phyloP scores from a whole-genome alignment of 805 yeast species.

The Ogataea zsoltii region DNA sequence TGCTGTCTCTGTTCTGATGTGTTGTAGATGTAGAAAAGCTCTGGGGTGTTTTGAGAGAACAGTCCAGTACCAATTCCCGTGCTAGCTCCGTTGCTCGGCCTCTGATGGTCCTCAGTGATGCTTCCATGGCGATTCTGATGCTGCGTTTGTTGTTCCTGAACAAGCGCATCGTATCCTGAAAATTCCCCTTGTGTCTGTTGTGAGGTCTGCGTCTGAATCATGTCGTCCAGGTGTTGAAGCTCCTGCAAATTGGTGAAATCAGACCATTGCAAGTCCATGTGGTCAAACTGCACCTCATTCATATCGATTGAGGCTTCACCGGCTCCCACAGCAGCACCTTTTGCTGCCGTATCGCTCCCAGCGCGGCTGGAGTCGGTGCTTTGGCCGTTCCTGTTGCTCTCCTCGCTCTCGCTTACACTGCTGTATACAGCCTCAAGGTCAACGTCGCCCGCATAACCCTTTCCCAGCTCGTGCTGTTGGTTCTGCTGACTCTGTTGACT shows the following conservation, averaged over 20 bases:
- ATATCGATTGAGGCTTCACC: neutral
- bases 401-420: slow-evolving; percentile 5
- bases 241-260: slow-evolving; percentile 27
- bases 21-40: slow-evolving; percentile 21
- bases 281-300: slow-evolving; percentile 20
- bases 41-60: slow-evolving; percentile 7
- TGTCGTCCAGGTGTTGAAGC: slow-evolving; percentile 22
- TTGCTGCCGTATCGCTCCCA: neutral
- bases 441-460: slow-evolving; percentile 4
- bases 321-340: neutral
- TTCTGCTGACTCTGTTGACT: slow-evolving; percentile 7
- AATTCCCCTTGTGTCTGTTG: neutral
- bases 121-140: slow-evolving; percentile 8
- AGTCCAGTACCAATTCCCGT: slow-evolving; percentile 7
- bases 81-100: neutral
- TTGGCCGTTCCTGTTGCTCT: slow-evolving; percentile 2
- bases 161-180: neutral
- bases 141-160: neutral
- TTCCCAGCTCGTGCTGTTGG: slow-evolving; percentile 5
- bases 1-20: slow-evolving; percentile 6
- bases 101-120: neutral
- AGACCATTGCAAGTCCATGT: slow-evolving; percentile 27
- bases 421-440: slow-evolving; percentile 5
- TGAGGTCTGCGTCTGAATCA: slow-evolving; percentile 12
- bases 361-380: slow-evolving; percentile 3